Evolutionary conservation across 176 grass and related monocot genomes (phyloP), one percentile per base, ranked within the genome.

Genomic region (Triticum dicoccoides): DNA sequence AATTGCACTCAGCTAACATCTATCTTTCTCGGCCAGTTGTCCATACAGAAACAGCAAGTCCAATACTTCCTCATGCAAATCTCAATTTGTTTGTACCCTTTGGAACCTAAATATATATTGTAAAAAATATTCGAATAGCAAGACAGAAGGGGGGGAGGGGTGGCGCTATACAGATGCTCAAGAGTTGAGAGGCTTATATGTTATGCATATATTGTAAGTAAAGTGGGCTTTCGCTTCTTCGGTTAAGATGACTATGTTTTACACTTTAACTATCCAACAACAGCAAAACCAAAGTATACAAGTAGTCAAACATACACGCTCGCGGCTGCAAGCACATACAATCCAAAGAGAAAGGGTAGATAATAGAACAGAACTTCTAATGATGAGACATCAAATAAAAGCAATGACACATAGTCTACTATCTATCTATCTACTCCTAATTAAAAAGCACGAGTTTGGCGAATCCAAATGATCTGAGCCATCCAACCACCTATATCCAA

Each of bases 31-130:
- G 2, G 52, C 15, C 52, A 56, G 17, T 20, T 52, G 49, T 56
- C 51, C 27, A 62, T 3, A 20, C 5, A 64, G 27, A 84, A 73
- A 80, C 9, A 74, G 20, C 33, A 49, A 63, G 4, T 30, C 20
- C 47, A 77, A 85, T 34, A 18, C 1, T 75, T 84, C 6, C 56
- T 84, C 45, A 45, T 42, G 76, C 30, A 74, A 65, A 80, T 37
- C 2, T 30, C 27, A 79, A 72, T 39, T 24, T 21, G 29, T 32
- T 14, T 64, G 24, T 75, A 41, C 38, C 15, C 3, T 66, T 34
- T 52, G 56, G 4, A 47, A 64, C 21, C 24, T 84, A 74, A 75
- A 74, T 33, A 84, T 63, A 76, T 42, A 74, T 45, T 44, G 37
- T 23, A 61, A 21, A 21, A 20, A 45, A 74, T 84, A 45, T 75